Base-by-base conservation (phyloP, 192 early-diverging fungal species). In the Coemansia aciculifera region DNA sequence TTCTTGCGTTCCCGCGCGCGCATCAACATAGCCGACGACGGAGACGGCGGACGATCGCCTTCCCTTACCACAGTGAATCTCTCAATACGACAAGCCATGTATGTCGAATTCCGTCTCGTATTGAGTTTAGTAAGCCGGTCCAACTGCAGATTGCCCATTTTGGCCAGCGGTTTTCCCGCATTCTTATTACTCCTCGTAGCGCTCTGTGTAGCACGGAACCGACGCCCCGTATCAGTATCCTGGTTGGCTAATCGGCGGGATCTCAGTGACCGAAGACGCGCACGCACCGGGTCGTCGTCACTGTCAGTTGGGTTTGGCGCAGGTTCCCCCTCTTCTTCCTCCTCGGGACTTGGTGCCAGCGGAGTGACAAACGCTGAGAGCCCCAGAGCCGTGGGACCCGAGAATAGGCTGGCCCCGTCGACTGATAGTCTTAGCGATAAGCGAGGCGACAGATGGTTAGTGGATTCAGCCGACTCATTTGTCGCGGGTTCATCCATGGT, bases 51-150 rank as follows among this genome's bases (percentile, higher is more conserved):
- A 0, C 80, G 68, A 1, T 67, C 69, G 24, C 74, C 76, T 2
- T 71, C 64, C n/a, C 34, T 32, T 6, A 60, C 31, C 3, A 74
- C 66, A 2, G 59, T 64, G 38, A 72, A 70, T 0, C 57, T 13
- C 37, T 83, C 76, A 21, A 83, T 78, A 10, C 60, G 43, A 27
- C 80, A 83, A 0, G 80, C 74, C 72, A 78, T 69, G 54, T 83
- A 83, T 0, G 75, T 75, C 1, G 80, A 38, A 59, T 83, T 83
- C n/a, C 76, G 68, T 0, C 76, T 65, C 1, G 81, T 83, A 38
- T 83, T 83, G 29, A 78, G 69, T n/a, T 83, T 83, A 3, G 81
- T 83, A 21, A 83, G 59, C 2, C 81, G 81, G 64, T 83, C 81
- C 59, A 83, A 63, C 59, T 83, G 81, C 37, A 83, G 37, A 1